Base-by-base conservation (phyloP, 192 early-diverging fungal genomes). In the Geranomyces michiganensis region DNA sequence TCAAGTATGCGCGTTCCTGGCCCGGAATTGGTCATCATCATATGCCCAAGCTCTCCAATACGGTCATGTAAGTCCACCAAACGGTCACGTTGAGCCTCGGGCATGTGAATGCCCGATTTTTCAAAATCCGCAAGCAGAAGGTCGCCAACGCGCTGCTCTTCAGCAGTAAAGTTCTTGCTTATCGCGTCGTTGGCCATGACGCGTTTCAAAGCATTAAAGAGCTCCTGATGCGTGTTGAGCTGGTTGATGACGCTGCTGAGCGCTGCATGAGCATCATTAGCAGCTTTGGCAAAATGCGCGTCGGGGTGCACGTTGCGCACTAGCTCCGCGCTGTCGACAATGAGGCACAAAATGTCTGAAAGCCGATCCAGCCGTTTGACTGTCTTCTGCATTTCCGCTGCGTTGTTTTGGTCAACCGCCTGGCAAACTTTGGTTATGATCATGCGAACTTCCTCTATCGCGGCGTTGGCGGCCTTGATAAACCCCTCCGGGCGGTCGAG, bases 271-370 rank as follows among this genome's bases (percentile, higher is more conserved):
- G 89, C 92, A 1, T 84, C 72, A 71, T 94, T 90, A 0, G 97
- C 96, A 6, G 88, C 90, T 41, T 82, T 74, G 56, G 90, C 81
- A 78, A 88, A 92, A 27, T 63, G 68, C 67, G 67, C 65, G 73
- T 93, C 90, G 0, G 97, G 93, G 66, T 98, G 96, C 33, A 93
- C 89, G 70, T 92, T 92, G 33, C 94, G 87, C 4, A 97, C 82
- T n/a, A 99, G 88, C 76, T 99, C 97, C 0, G 92, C 89, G 46
- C 90, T 86, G 67, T 99, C 97, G 77, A 97, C 91, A 0, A 97
- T 92, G 41, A 89, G 87, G 48, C 96, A 99, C 17, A 99, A 81
- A 1, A 87, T 82, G 76, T 99, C 94, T 22, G 90, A 92, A 21
- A 97, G 82, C 53, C 91, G 82, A 74, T 99, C 97, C 55, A 97